phyloP scores from a whole-genome alignment of 2,329 filamentous ascomycete species.

The Metarhizium guizhouense region DNA sequence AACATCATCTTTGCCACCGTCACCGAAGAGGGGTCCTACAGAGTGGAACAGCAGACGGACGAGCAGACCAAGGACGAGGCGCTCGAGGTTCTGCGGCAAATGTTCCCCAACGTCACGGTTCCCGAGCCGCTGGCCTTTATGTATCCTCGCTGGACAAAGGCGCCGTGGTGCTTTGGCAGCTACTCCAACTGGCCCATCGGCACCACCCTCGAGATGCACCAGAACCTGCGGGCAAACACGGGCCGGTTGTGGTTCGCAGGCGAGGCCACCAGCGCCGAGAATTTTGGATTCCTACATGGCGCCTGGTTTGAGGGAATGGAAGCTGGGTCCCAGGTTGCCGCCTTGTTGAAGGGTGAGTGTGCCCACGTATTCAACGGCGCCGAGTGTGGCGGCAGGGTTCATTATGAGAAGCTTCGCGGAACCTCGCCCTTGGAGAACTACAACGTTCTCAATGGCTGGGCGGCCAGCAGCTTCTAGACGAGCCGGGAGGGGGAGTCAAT shows the following conservation, averaged over 20 bases:
- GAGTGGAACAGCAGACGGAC: conserved; percentile 50
- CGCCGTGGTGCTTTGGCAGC: conserved; percentile 43
- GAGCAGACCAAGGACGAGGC: conserved; percentile 47
- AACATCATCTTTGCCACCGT: conserved; percentile 60
- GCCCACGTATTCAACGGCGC: conserved; percentile 5
- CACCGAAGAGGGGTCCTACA: conserved; percentile 44
- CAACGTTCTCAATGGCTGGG: conserved; percentile 26
- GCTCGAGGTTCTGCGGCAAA: conserved; percentile 46
- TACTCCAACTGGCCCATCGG: conserved; percentile 61
- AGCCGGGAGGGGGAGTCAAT: neutral
- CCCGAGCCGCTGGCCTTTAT: conserved; percentile 52
- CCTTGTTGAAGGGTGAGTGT: conserved; percentile 11
- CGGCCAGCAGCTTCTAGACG: conserved; percentile 22
- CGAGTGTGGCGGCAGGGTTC: conserved; percentile 11
- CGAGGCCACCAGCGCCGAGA: conserved; percentile 52
- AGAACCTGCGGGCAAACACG: conserved; percentile 59
- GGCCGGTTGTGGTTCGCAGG: conserved; percentile 55
- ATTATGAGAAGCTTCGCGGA: conserved; percentile 17
- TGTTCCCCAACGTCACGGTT: conserved; percentile 49
- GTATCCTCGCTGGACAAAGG: conserved; percentile 38
- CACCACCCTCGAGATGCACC: conserved; percentile 54
- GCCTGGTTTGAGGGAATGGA: conserved; percentile 48
- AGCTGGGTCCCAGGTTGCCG: conserved; percentile 35
- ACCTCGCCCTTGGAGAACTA: conserved; percentile 25
- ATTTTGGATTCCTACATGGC: conserved; percentile 58